Conservation (phyloP, 2,329 filamentous ascomycete species). For the Claviceps maximensis region DNA sequence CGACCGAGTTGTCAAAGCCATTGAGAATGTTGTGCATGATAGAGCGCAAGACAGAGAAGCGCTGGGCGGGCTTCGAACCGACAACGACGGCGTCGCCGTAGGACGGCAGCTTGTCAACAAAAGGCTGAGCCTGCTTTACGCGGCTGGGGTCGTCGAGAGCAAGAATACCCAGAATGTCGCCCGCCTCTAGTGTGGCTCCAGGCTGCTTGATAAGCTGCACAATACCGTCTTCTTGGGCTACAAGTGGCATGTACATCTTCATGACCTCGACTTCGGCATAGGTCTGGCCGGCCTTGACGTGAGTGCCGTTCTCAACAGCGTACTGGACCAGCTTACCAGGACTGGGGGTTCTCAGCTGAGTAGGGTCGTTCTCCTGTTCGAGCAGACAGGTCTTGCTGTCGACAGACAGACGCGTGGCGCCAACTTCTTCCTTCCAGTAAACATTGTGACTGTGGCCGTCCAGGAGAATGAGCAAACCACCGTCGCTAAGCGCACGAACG, state of each 20-base stretch:
- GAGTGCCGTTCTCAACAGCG: slow-evolving; percentile 86
- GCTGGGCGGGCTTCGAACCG: slow-evolving; percentile 83
- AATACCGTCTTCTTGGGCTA: slow-evolving; percentile 87
- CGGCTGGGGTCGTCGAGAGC: slow-evolving; percentile 89
- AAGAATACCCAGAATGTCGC: slow-evolving; percentile 95
- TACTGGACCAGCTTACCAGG: slow-evolving; percentile 98
- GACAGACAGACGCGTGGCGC: slow-evolving; percentile 86
- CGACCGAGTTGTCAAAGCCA: slow-evolving; percentile 94
- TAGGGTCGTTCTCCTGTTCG: slow-evolving; percentile 98
- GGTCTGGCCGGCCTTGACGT: slow-evolving; percentile 81
- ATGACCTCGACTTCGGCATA: slow-evolving; percentile 99
- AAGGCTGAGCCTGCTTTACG: slow-evolving; percentile 92
- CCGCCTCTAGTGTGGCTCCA: slow-evolving; percentile 91
- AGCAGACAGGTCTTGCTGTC: slow-evolving; percentile 97
- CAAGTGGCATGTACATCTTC: slow-evolving; percentile 99
- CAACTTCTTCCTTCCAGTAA: slow-evolving; percentile 99
- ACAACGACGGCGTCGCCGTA: slow-evolving; percentile 77
- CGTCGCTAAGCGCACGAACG: slow-evolving; percentile 83
- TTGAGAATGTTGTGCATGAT: slow-evolving; percentile 78
- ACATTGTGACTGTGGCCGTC: slow-evolving; percentile 92
- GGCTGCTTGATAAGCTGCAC: slow-evolving; percentile 99
- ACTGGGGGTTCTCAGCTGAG: slow-evolving; percentile 85
- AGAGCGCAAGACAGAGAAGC: slow-evolving; percentile 62
- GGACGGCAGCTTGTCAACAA: slow-evolving; percentile 78
- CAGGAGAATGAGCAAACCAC: slow-evolving; percentile 81